These are phyloP conservation scores for Gonapodya prolifera DNA, from an alignment of 192 early-diverging fungal genomes.

Conservation along the genomic window DNA sequence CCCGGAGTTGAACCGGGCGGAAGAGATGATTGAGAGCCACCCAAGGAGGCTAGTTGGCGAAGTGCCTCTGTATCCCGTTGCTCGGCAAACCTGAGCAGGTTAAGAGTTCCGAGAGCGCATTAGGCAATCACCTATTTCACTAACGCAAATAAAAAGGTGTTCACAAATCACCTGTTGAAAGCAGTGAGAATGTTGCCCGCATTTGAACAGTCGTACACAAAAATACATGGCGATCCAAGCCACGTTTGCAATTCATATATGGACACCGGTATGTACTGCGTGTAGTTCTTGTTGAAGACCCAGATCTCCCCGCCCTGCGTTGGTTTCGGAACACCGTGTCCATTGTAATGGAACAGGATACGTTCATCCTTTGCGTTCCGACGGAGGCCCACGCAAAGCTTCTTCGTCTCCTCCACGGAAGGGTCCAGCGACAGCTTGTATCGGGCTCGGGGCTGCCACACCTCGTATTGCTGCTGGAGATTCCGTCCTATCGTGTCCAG, in stretches of 20 bases:
- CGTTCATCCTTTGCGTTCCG: constrained; percentile 84
- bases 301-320: constrained; percentile 91
- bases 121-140: no score
- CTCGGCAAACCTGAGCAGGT: constrained; percentile 50
- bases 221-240: constrained; percentile 91
- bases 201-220: constrained; percentile 89
- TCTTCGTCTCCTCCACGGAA: constrained; percentile 84
- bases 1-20: constrained; percentile 12
- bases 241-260: constrained; percentile 84
- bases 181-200: constrained; percentile 83
- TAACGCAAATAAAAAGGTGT: not conserved
- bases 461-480: constrained; percentile 87
- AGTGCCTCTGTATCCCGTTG: constrained; percentile 60
- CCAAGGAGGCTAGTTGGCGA: not conserved
- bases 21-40: not conserved
- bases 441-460: constrained; percentile 68
- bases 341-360: constrained; percentile 95
- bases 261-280: constrained; percentile 94
- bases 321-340: constrained; percentile 93
- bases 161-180: constrained; percentile 42
- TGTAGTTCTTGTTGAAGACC: constrained; percentile 97
- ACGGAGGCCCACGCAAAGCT: constrained; percentile 68
- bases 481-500: constrained; percentile 79
- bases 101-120: no score
- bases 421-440: constrained; percentile 81